A percentile compares a stretch with the other conserved stretches of the same genome.
Conservation (phyloP, 116 monocot species). For the Iris pallida region DNA sequence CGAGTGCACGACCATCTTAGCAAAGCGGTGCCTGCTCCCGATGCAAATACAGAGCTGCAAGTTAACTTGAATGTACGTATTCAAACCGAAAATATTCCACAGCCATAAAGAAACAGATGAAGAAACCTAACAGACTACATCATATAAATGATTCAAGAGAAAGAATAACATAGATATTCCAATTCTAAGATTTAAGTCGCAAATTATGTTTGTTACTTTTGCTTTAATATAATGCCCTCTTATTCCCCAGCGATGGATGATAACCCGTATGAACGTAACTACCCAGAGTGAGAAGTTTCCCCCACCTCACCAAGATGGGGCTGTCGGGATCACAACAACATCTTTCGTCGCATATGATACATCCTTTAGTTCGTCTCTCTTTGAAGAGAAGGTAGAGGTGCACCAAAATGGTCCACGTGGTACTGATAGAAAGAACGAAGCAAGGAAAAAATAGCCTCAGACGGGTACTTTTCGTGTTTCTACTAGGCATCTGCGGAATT, state of each 20-base stretch:
- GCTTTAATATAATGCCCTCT: background rate
- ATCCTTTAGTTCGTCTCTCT: constrained; percentile 48
- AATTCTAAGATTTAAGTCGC: background rate
- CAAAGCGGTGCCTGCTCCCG: constrained; percentile 63
- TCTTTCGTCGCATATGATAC: constrained; percentile 36
- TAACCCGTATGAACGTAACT: constrained; percentile 22
- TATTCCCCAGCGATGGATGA: constrained; percentile 34
- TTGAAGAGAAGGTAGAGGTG: constrained; percentile 16
- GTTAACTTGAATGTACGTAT: constrained; percentile 59
- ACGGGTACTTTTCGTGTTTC: constrained; percentile 18
- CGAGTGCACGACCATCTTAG: constrained; percentile 16
- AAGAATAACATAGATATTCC: background rate
- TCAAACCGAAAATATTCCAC: too few species aligned
- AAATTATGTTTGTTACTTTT: background rate
- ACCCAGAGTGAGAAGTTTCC: constrained; percentile 87
- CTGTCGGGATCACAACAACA: constrained; percentile 24
- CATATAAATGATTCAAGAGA: background rate
- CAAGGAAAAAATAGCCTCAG: constrained; percentile 9
- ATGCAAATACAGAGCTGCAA: constrained; percentile 77
- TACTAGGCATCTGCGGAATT: constrained; percentile 6
- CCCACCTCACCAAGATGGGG: constrained; percentile 79
- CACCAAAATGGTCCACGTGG: background rate
- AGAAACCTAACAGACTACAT: background rate
- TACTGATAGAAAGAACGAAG: constrained; percentile 4
- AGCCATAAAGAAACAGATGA: background rate